Evolutionary conservation across 805 yeast species (phyloP), one percentile per base, ranked within the genome.

Genomic region (Naumovozyma baii): DNA sequence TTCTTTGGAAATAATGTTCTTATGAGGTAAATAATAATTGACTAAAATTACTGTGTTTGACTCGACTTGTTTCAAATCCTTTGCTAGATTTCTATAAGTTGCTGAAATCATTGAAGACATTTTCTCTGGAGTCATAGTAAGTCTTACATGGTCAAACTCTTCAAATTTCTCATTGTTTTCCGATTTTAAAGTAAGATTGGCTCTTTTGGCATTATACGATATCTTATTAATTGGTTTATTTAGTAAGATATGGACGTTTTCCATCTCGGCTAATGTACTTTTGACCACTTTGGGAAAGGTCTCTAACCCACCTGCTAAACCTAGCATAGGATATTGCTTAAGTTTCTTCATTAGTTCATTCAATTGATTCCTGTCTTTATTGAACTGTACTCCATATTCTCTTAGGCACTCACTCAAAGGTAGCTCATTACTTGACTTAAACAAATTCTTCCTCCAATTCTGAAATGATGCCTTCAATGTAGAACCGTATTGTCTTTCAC

Each of bases 401-500:
- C 42, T 34, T 16, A 77, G 53, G 2, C 51, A 44, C 5, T 51
- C 51, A 8, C 62, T 56, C 26, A 66, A 31, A 10, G n/a, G 5
- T 36, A 44, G 29, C 43, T 31, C 35, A 22, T 45, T 22, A 38
- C 14, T 17, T 10, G 20, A 22, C 14, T 14, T n/a, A 5, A 14
- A 29, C 43, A 52, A 48, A 38, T 46, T 47, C 19, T 55, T 35
- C 34, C 59, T 44, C 41, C 38, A 60, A 42, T 68, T 63, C n/a
- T 58, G 52, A 1, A 74, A 31, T 46, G 66, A 54, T 1, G 76
- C 70, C 39, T 63, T 67, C 0, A 78, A 46, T 2, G 83, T 55
- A 0, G 86, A 78, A 0, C 87, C 84, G 53, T 73, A 63, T 5
- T 72, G 59, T 20, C 62, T 53, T 54, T 87, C 96, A 34, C 78